Percentiles rank a stretch among this genome's conserved stretches.
These are phyloP conservation scores for Sclerotinia minor DNA, from an alignment of 2,329 filamentous ascomycete species.

Conservation along the genomic window DNA sequence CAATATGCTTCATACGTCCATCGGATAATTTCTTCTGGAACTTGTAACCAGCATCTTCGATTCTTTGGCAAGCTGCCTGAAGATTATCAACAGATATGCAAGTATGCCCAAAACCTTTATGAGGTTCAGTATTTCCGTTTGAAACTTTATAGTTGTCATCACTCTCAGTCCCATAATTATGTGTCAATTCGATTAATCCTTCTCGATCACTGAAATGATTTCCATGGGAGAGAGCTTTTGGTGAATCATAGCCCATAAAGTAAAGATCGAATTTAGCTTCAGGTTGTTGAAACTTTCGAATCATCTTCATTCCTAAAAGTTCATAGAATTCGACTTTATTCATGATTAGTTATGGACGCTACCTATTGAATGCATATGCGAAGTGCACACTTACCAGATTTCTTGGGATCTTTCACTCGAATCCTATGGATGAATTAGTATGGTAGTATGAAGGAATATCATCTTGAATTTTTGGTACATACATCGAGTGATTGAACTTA, in stretches of 20 bases:
- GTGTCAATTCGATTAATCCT: slow-evolving; percentile 83
- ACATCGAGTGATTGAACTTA: slow-evolving; percentile 89
- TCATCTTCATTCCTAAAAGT: slow-evolving; percentile 80
- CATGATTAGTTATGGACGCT: background rate
- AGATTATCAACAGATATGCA: slow-evolving; percentile 83
- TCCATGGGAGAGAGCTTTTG: slow-evolving; percentile 70
- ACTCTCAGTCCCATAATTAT: slow-evolving; percentile 85
- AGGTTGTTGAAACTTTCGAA: slow-evolving; percentile 78
- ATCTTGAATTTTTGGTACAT: slow-evolving; percentile 36
- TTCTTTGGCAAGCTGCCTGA: slow-evolving; percentile 82
- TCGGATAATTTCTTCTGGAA: slow-evolving; percentile 96
- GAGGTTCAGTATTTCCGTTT: slow-evolving; percentile 89
- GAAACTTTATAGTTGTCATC: slow-evolving; percentile 77
- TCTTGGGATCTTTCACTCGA: slow-evolving; percentile 90
- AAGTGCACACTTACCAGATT: slow-evolving; percentile 54
- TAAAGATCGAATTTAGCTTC: slow-evolving; percentile 94
- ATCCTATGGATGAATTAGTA: slow-evolving; percentile 57
- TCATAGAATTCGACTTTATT: slow-evolving; percentile 83
- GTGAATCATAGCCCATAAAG: slow-evolving; percentile 86
- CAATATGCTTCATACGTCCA: slow-evolving; percentile 83
- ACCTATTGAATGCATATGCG: background rate
- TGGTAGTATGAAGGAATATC: slow-evolving; percentile 13
- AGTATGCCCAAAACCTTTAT: slow-evolving; percentile 70
- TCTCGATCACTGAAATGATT: slow-evolving; percentile 77
- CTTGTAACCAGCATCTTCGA: slow-evolving; percentile 85